Evolutionary conservation across 2,329 filamentous ascomycete genomes (phyloP).

Genomic region (Penicillium sp.): DNA sequence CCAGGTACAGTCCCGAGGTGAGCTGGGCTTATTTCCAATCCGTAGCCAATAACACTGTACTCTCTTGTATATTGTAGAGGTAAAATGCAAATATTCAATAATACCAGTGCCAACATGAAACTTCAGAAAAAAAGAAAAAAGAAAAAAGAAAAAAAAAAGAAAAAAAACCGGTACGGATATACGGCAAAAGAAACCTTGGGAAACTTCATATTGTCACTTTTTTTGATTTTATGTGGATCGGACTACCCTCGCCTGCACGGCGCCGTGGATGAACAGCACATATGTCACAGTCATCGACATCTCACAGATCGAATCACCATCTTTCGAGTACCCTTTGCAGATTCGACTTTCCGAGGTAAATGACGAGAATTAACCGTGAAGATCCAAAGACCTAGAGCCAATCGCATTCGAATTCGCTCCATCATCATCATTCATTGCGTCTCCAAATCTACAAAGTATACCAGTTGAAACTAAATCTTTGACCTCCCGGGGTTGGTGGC

Average conservation of each 20-base stretch:
- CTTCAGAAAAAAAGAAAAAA: background rate
- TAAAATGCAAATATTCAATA: background rate
- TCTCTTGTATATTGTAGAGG: background rate
- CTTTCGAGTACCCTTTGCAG: background rate
- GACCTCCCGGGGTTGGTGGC: constrained; percentile 2
- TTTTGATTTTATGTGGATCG: constrained; percentile 2
- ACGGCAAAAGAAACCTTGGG: background rate
- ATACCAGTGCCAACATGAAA: background rate
- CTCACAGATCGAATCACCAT: constrained; percentile 5
- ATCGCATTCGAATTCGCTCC: background rate
- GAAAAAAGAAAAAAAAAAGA: background rate
- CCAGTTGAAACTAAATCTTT: background rate
- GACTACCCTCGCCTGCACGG: constrained; percentile 1
- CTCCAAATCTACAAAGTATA: background rate
- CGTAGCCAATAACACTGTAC: background rate
- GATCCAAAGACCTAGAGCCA: background rate
- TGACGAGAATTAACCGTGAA: background rate
- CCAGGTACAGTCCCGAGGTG: constrained; percentile 20
- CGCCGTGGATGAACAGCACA: constrained; percentile 1
- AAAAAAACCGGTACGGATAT: background rate
- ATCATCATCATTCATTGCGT: background rate
- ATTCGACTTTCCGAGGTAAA: background rate
- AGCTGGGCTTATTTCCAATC: constrained; percentile 20
- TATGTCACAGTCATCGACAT: constrained; percentile 10
- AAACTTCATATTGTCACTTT: background rate